Conservation (phyloP, 306 rosid species). For the Inga oerstediana region DNA sequence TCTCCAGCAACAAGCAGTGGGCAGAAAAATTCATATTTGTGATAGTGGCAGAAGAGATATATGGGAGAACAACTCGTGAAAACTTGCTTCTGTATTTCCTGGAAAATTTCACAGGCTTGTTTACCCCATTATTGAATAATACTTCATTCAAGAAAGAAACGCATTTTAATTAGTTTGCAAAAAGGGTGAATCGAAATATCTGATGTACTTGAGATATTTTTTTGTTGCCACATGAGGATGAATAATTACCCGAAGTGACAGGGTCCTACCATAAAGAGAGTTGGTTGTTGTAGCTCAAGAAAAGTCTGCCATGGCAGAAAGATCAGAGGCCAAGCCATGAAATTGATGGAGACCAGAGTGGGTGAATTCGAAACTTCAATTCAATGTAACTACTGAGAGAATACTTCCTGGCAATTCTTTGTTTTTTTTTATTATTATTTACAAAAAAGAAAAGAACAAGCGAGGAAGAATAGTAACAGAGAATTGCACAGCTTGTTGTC, state of each 20-base stretch:
- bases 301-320: neutral
- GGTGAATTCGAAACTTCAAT: neutral
- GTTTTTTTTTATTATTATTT: neutral
- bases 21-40: slow-evolving; percentile 21
- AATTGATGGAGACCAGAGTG: slow-evolving; percentile 1
- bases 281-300: slow-evolving; percentile 3
- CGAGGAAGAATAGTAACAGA: slow-evolving; percentile 8
- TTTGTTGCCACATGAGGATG: neutral
- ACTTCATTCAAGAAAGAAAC: neutral
- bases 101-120: slow-evolving; percentile 9
- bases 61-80: neutral
- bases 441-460: neutral
- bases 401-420: neutral
- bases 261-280: neutral
- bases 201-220: neutral
- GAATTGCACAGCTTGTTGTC: neutral
- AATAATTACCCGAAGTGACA: neutral
- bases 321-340: neutral
- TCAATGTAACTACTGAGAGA: neutral
- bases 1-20: neutral
- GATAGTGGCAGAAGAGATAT: slow-evolving; percentile 1
- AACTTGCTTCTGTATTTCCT: slow-evolving; percentile 17
- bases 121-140: neutral
- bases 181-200: neutral
- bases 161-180: neutral